Conservation (phyloP, 768 basidiomycete genomes). For the Termitomyces sp. region DNA sequence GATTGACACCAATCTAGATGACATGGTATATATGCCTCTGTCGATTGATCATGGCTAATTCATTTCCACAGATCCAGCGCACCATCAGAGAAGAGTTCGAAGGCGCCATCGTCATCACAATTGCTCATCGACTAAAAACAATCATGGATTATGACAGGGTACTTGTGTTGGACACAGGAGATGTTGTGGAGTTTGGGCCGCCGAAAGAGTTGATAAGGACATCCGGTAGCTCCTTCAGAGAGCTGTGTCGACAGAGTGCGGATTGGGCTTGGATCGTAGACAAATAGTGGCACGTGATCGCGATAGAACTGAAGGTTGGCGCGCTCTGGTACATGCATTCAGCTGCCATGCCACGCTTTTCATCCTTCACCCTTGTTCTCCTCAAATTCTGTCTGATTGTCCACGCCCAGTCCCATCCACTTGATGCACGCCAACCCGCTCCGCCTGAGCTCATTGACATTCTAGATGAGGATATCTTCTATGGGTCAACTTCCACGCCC, state of each 20-base stretch:
- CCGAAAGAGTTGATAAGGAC: constrained; percentile 51
- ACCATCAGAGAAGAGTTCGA: constrained; percentile 71
- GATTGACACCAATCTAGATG: constrained; percentile 66
- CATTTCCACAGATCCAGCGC: constrained; percentile 48
- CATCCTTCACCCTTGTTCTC: neutral
- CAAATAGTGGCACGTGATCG: constrained; percentile 10
- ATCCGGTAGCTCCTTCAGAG: constrained; percentile 55
- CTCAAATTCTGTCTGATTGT: constrained; percentile 6
- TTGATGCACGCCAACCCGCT: neutral
- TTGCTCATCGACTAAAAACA: constrained; percentile 76
- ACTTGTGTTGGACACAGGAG: constrained; percentile 68
- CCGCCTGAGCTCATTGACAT: constrained; percentile 8
- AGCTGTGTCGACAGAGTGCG: constrained; percentile 61
- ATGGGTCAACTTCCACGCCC: constrained; percentile 2
- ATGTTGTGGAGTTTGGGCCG: constrained; percentile 71
- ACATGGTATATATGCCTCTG: constrained; percentile 37
- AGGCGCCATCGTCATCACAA: constrained; percentile 72
- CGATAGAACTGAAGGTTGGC: neutral
- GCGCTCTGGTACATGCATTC: neutral
- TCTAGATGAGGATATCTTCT: constrained; percentile 10
- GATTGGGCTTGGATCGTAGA: constrained; percentile 33
- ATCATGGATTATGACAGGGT: constrained; percentile 74
- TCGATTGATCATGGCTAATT: neutral
- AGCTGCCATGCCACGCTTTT: constrained; percentile 10
- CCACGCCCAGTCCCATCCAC: constrained; percentile 12